These are phyloP conservation scores for Trypanosoma mega DNA, from an alignment of 208 protist species.

Conservation along the genomic window DNA sequence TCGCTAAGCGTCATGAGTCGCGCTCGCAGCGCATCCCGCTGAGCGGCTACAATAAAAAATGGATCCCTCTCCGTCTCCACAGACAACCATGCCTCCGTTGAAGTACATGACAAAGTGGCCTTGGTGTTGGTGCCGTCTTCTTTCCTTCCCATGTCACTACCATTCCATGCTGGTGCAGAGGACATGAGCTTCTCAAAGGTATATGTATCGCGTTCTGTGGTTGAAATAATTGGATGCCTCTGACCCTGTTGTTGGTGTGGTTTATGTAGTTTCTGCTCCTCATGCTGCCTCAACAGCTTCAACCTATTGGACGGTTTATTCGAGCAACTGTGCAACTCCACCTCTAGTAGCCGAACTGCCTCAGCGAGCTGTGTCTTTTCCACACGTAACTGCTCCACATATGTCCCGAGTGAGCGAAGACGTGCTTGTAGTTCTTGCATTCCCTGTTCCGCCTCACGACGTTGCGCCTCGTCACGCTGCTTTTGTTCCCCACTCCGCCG, in stretches of 20 bases:
- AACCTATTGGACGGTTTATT: neutral
- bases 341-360: conserved; percentile 6
- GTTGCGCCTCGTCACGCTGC: neutral
- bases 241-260: too few species aligned
- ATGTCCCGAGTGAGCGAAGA: neutral
- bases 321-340: neutral
- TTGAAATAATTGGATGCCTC: too few species aligned
- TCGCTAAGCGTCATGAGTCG: conserved; percentile 16
- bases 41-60: conserved; percentile 19
- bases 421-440: conserved; percentile 6
- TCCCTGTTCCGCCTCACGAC: neutral
- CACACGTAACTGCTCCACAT: conserved; percentile 1
- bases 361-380: conserved; percentile 9
- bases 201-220: conserved; percentile 1
- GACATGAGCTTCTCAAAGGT: conserved; percentile 17
- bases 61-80: conserved; percentile 14
- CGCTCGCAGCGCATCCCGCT: conserved; percentile 19
- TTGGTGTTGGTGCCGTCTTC: neutral
- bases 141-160: neutral
- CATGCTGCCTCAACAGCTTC: too few species aligned
- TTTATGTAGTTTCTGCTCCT: too few species aligned
- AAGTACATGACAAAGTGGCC: too few species aligned
- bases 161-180: neutral
- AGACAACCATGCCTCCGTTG: neutral
- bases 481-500: neutral